A percentile compares a stretch with the other conserved stretches of the same genome.
Evolutionary conservation across 148 eudicot species (phyloP).

Genomic region (Arctostaphylos glauca): DNA sequence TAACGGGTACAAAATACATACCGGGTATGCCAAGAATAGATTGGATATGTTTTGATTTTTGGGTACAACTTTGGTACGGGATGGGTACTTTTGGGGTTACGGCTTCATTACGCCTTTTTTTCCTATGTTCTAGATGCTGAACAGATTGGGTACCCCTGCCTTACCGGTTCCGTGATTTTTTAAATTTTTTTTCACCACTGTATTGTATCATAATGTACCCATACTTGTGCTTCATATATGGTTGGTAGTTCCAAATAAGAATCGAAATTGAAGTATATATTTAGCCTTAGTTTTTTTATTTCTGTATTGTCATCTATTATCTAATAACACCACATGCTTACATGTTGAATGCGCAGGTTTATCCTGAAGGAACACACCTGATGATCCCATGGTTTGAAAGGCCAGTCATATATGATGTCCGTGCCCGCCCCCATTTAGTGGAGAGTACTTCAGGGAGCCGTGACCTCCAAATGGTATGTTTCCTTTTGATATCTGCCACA

Average conservation of each 20-base stretch:
- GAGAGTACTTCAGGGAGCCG: slow-evolving; percentile 95
- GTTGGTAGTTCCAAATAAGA: background rate
- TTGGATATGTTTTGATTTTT: too few relatives aligned
- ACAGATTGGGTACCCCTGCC: too few relatives aligned
- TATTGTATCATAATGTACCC: too few relatives aligned
- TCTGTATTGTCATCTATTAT: background rate
- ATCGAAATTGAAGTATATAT: background rate
- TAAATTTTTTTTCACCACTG: too few relatives aligned
- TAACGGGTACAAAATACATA: too few relatives aligned
- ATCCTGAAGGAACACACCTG: slow-evolving; percentile 94
- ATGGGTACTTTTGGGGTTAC: too few relatives aligned
- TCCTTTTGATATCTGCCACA: background rate
- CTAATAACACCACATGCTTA: background rate
- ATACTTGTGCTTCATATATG: too few relatives aligned
- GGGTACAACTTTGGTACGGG: too few relatives aligned
- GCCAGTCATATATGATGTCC: slow-evolving; percentile 87
- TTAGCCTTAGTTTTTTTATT: background rate
- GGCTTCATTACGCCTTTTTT: too few relatives aligned
- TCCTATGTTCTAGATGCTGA: too few relatives aligned
- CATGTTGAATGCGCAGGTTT: slow-evolving; percentile 48
- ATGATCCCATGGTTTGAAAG: slow-evolving; percentile 91
- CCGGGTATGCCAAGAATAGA: too few relatives aligned
- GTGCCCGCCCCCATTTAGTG: slow-evolving; percentile 85
- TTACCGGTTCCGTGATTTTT: too few relatives aligned
- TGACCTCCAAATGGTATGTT: slow-evolving; percentile 88